These are phyloP conservation scores for Phytophthora brassicae DNA, from an alignment of 352 stramenopile species.

Conservation along the genomic window DNA sequence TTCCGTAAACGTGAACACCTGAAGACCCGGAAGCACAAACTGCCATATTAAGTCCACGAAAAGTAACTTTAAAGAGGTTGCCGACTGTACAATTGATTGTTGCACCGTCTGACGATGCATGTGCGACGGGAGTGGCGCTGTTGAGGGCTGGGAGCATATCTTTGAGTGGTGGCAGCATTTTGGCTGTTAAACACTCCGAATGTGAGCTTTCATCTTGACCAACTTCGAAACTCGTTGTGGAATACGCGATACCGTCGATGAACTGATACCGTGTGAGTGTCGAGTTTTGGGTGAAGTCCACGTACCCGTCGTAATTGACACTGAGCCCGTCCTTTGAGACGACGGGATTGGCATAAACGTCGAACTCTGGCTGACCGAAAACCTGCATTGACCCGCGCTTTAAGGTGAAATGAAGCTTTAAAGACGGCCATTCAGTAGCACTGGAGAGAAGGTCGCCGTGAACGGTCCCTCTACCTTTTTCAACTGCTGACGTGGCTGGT, in stretches of 20 bases:
- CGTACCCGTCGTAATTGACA: slow-evolving; percentile 41
- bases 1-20: slow-evolving; percentile 28
- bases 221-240: slow-evolving; percentile 11
- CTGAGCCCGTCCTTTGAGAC: slow-evolving; percentile 25
- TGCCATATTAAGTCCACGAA: slow-evolving; percentile 30
- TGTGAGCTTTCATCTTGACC: slow-evolving; percentile 12
- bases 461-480: slow-evolving; percentile 19
- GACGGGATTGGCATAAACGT: slow-evolving; percentile 41
- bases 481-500: neutral
- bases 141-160: slow-evolving; percentile 31
- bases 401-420: slow-evolving; percentile 43
- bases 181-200: slow-evolving; percentile 26
- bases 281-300: slow-evolving; percentile 26
- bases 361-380: slow-evolving; percentile 32
- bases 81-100: slow-evolving; percentile 35
- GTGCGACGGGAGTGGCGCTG: slow-evolving; percentile 13
- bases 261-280: slow-evolving; percentile 34
- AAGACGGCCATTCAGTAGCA: slow-evolving; percentile 31
- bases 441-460: slow-evolving; percentile 27
- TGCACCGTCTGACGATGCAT: slow-evolving; percentile 8
- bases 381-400: slow-evolving; percentile 45
- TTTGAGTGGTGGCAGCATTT: slow-evolving; percentile 31
- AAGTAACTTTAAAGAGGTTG: slow-evolving; percentile 35
- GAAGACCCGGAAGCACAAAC: slow-evolving; percentile 29
- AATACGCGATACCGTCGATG: slow-evolving; percentile 39